These are phyloP conservation scores for Corymbia calophylla DNA, from an alignment of 441 rosid species.

Conservation along the genomic window DNA sequence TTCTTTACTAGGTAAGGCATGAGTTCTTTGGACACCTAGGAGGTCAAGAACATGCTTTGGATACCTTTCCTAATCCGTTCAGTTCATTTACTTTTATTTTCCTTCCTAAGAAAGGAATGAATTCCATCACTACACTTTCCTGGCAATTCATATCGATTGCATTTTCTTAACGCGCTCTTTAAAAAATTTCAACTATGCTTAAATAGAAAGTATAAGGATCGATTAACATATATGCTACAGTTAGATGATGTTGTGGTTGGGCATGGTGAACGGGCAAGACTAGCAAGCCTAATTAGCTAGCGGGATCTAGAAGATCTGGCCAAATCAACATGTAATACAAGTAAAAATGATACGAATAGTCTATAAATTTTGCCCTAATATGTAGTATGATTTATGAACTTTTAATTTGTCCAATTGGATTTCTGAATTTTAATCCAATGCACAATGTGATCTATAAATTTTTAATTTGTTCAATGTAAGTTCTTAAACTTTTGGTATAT, in stretches of 20 bases:
- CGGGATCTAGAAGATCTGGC: neutral
- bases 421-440: no score
- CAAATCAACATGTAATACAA: neutral
- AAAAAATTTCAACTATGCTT: neutral
- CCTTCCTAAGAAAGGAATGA: neutral
- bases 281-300: neutral
- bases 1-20: neutral
- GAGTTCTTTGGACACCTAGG: neutral
- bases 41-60: neutral
- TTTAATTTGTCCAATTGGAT: no score
- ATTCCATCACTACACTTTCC: neutral
- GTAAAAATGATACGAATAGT: neutral
- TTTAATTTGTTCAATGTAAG: no score
- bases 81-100: neutral
- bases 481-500: no score
- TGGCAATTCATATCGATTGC: neutral
- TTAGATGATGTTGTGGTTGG: neutral
- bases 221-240: neutral
- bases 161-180: neutral
- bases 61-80: neutral
- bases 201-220: neutral
- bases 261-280: neutral
- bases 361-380: no score
- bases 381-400: no score
- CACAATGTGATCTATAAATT: no score